phyloP scores from a whole-genome alignment of 176 grass and related monocot genomes.

The Zoysia pacifica region DNA sequence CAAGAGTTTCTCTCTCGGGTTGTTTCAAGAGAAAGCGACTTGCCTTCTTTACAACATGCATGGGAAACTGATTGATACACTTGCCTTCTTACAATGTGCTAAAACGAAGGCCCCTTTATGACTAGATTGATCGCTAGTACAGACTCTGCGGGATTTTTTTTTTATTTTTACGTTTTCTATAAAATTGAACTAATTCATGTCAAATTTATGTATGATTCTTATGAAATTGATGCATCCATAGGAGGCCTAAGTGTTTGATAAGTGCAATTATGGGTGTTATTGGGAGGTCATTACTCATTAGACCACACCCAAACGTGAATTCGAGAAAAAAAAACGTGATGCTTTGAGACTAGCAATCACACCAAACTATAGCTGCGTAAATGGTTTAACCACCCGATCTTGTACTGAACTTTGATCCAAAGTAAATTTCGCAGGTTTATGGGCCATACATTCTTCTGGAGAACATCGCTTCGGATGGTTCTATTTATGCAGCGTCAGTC shows the following conservation, averaged over 20 bases:
- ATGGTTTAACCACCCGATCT: background rate
- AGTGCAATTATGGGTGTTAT: background rate
- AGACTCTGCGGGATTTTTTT: too few relatives aligned
- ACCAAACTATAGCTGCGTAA: background rate
- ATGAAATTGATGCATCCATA: too few relatives aligned
- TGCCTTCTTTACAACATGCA: background rate
- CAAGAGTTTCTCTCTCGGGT: background rate
- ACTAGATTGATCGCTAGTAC: too few relatives aligned
- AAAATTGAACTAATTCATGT: too few relatives aligned
- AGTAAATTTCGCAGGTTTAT: background rate
- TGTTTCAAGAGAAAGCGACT: conserved; percentile 8
- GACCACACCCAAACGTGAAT: background rate
- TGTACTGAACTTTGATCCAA: background rate
- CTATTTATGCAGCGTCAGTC: background rate
- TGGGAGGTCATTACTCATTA: background rate
- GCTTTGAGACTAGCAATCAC: background rate
- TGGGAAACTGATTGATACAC: too few relatives aligned
- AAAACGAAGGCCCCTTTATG: too few relatives aligned
- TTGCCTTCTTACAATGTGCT: too few relatives aligned
- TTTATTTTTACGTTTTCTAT: too few relatives aligned
- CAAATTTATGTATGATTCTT: too few relatives aligned
- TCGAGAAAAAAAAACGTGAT: too few relatives aligned
- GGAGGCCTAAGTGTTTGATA: background rate
- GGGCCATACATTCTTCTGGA: background rate
- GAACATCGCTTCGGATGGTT: background rate